Base-by-base conservation (phyloP, 495 filamentous ascomycete genomes). In the Penicillium parvum region DNA sequence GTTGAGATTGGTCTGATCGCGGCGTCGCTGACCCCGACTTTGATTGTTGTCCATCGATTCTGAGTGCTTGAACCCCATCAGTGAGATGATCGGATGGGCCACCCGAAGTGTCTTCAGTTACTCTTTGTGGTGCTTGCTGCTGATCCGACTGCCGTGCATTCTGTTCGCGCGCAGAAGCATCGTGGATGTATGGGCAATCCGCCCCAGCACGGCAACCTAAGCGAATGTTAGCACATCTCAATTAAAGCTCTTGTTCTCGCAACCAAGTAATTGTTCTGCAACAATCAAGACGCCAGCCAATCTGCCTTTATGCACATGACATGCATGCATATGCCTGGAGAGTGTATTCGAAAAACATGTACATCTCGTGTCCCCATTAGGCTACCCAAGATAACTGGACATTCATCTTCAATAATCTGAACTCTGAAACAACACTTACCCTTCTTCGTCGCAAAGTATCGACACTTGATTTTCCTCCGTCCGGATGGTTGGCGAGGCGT, bases 141-240 rank as follows among this genome's bases (percentile, higher is more conserved):
- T 57, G 49, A 32, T 32, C 32, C 2, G 51, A 40, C 20, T 30
- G 14, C 25, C 32, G 15, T 17, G 33, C 22, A 11, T 26, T 50
- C 16, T 45, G 43, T 28, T 50, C 45, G 18, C 34, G 32, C 12
- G 27, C 30, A 15, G 56, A 47, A 25, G 34, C 41, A 52, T 66
- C 64, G 33, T 73, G 70, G n/a, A 64, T 40, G 51, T 57, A 73
- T 9, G 64, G 67, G 30, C 70, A 73, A 25, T 58, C 44, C 20
- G 62, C 52, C 22, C 70, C 70, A 37, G 63, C 47, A 36, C 69
- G 58, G 41, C 70, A 73, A 15, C 70, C 70, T 73, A 20, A 11
- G 39, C n/a, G 7, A 14, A 35, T 19, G 45, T 66, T 42, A 66
- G 58, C 29, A 43, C n/a, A n/a, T n/a, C n/a, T n/a, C n/a, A n/a